Percentiles rank a stretch among this genome's conserved stretches.
phyloP scores from a whole-genome alignment of 176 grass and related monocot genomes.

The Zoysia japonica region DNA sequence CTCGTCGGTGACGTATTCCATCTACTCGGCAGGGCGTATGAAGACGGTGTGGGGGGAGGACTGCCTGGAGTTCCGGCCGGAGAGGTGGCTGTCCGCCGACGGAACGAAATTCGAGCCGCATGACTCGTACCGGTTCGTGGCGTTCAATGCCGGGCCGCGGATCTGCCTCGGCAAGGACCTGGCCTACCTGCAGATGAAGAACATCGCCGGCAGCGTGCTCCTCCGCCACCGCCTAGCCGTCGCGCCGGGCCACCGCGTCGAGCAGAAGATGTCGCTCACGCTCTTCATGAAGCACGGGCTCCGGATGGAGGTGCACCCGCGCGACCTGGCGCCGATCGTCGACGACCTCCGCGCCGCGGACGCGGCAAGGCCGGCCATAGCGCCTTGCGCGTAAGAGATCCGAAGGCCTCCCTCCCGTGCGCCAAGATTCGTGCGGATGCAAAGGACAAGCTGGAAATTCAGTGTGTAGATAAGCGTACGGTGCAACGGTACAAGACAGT shows the following conservation, averaged over 20 bases:
- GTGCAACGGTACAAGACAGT: conserved; percentile 22
- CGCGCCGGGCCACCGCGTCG: conserved; percentile 69
- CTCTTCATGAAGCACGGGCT: conserved; percentile 98
- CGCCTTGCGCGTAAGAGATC: conserved; percentile 53
- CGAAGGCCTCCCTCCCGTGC: background rate
- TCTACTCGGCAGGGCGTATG: conserved; percentile 93
- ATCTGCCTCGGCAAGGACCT: conserved; percentile 95
- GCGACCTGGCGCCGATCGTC: conserved; percentile 55
- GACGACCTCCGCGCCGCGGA: conserved; percentile 25
- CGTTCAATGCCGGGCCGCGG: conserved; percentile 89
- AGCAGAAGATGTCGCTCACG: conserved; percentile 99
- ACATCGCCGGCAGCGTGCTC: conserved; percentile 79
- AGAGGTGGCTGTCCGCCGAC: conserved; percentile 79
- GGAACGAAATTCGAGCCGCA: conserved; percentile 69
- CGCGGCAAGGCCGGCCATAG: conserved; percentile 23
- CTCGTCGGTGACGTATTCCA: conserved; percentile 89
- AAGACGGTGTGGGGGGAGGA: conserved; percentile 88
- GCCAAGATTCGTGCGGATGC: conserved; percentile 47
- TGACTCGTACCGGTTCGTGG: conserved; percentile 86
- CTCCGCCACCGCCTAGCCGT: conserved; percentile 77
- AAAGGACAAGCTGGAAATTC: background rate
- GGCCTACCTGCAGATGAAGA: conserved; percentile 99
- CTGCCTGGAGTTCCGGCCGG: conserved; percentile 83
- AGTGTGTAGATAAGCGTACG: conserved; percentile 54
- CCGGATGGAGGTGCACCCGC: conserved; percentile 65